These are phyloP conservation scores for Cymbopogon citratus DNA, from an alignment of 176 grass and related monocot species.

Conservation along the genomic window DNA sequence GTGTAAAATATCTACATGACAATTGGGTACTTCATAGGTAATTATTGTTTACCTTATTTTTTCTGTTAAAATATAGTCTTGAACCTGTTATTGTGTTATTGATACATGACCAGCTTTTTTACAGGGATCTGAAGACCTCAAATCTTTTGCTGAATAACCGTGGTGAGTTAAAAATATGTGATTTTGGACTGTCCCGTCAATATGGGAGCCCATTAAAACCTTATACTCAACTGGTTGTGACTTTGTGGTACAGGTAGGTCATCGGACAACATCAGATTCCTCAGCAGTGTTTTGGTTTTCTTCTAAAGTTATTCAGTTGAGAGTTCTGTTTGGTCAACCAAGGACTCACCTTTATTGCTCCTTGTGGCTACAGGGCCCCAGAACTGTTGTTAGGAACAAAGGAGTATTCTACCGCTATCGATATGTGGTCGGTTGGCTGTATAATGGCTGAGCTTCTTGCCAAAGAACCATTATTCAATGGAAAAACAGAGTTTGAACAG, in stretches of 20 bases:
- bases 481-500: constrained; percentile 86
- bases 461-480: constrained; percentile 95
- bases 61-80: neutral
- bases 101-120: constrained; percentile 9
- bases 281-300: constrained; percentile 40
- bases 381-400: constrained; percentile 90
- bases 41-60: constrained; percentile 7
- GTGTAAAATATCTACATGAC: constrained; percentile 89
- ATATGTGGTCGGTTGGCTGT: constrained; percentile 99
- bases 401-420: constrained; percentile 99
- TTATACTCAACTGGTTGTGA: constrained; percentile 98
- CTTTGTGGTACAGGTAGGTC: constrained; percentile 99
- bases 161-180: constrained; percentile 98
- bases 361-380: constrained; percentile 63
- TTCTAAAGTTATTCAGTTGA: constrained; percentile 22
- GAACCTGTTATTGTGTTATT: constrained; percentile 13
- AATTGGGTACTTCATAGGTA: constrained; percentile 99
- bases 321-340: constrained; percentile 20
- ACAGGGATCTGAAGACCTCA: constrained; percentile 89
- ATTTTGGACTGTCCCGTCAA: constrained; percentile 98
- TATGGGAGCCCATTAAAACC: constrained; percentile 93
- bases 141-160: constrained; percentile 95
- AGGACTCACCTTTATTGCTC: neutral
- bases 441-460: constrained; percentile 99
- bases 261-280: constrained; percentile 36